Evolutionary conservation across 2,329 filamentous ascomycete species (phyloP).

Genomic region (Aotearoamyces nothofagi): DNA sequence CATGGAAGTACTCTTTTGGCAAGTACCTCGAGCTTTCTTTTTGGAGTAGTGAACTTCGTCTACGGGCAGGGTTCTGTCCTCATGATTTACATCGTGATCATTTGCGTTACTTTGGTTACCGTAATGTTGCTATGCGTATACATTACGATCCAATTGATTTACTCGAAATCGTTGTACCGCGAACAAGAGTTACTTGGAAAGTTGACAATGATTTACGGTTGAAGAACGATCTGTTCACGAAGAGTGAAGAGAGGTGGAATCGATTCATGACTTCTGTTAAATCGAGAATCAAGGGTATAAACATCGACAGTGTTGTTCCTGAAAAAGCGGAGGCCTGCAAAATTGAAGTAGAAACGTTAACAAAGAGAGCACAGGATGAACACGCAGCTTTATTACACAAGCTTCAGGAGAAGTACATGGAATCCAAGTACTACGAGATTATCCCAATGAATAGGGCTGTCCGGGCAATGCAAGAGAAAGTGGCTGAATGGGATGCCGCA

Average conservation of each 20-base stretch:
- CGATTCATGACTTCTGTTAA: slow-evolving; percentile 83
- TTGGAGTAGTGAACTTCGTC: slow-evolving; percentile 75
- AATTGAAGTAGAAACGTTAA: slow-evolving; percentile 63
- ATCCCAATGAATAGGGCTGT: slow-evolving; percentile 85
- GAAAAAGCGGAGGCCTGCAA: slow-evolving; percentile 76
- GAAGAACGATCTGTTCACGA: slow-evolving; percentile 80
- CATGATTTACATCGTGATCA: slow-evolving; percentile 91
- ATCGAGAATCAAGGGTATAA: slow-evolving; percentile 71
- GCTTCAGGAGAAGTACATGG: slow-evolving; percentile 81
- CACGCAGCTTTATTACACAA: slow-evolving; percentile 58
- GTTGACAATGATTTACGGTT: slow-evolving; percentile 85
- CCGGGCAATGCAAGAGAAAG: slow-evolving; percentile 81
- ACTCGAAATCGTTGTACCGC: slow-evolving; percentile 85
- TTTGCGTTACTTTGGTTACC: slow-evolving; percentile 80
- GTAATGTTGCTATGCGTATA: slow-evolving; percentile 71
- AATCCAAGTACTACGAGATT: slow-evolving; percentile 91
- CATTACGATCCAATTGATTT: slow-evolving; percentile 89
- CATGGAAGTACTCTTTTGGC: slow-evolving; percentile 96
- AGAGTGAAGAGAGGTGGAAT: slow-evolving; percentile 67
- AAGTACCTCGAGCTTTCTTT: slow-evolving; percentile 98
- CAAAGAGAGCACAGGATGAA: slow-evolving; percentile 71
- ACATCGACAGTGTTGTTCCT: slow-evolving; percentile 76
- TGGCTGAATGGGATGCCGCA: slow-evolving; percentile 80
- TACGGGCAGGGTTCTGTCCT: slow-evolving; percentile 60
- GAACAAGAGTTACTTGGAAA: slow-evolving; percentile 89